Base-by-base conservation (phyloP, 208 protist species). In the Acanthamoeba lenticulata region DNA sequence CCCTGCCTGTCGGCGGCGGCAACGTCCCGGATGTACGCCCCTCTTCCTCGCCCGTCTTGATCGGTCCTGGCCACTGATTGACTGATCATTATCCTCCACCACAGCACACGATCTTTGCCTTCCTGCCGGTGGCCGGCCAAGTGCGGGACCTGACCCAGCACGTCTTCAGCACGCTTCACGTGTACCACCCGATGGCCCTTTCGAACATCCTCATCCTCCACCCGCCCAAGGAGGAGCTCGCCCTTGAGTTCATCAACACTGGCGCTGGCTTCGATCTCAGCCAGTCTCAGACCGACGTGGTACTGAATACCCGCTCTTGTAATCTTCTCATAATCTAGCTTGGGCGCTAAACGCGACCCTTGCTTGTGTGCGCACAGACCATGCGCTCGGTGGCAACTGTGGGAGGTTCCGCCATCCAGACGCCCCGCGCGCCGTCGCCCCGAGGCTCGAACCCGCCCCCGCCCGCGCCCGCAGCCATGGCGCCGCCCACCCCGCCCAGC, bases 181-280 rank as follows among this genome's bases (percentile, higher is more conserved):
- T 85, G 9, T 93, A 32, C 49, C 89, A 93, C 24, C 45, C 89
- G 1, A 21, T 93, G 7, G 36, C 32, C 29, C 89, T 44, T 29
- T 72, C 55, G 32, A 77, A 93, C 67, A 93, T 93, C 17, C 47
- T 83, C 62, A 55, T 93, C 34, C 49, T 93, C 40, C 89, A 93
- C 89, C 89, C 89, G 24, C 89, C 89, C 89, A 83, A 77, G 34
- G 67, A 93, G 21, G 89, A 93, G 69, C 29, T 67, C 13, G 29
- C 67, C 2, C 67, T 77, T 13, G 67, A 77, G 67, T 77, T 77
- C 67, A 77, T 77, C 67, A 77, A 38, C 38, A n/a, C 36, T 34
- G 32, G 15, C 67, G 36, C 34, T 27, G 52, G 15, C n/a, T n/a
- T n/a, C n/a, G n/a, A n/a, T n/a, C n/a, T n/a, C n/a, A n/a, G n/a